These are phyloP conservation scores for Saccharomycopsis guyanensis DNA, from an alignment of 805 yeast genomes.

Conservation along the genomic window DNA sequence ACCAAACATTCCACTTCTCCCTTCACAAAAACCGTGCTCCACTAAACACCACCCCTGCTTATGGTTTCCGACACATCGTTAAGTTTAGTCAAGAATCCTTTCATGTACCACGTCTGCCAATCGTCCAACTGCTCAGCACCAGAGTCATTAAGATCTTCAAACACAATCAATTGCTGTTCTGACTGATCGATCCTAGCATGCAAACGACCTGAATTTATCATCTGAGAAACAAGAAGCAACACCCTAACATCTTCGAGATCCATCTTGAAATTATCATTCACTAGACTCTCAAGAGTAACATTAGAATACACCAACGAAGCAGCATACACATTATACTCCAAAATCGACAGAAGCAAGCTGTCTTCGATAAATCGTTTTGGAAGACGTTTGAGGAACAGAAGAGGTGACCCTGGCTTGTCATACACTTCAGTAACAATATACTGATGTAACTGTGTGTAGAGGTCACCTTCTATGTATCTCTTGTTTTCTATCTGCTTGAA, in stretches of 20 bases:
- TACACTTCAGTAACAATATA: too few relatives aligned
- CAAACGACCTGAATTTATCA: slow-evolving; percentile 9
- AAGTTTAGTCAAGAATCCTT: background rate
- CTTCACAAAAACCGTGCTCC: too few relatives aligned
- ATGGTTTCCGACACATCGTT: background rate
- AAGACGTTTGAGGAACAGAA: background rate
- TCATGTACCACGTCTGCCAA: slow-evolving; percentile 12
- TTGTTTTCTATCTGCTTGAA: background rate
- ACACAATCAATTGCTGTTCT: background rate
- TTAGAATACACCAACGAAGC: slow-evolving; percentile 5
- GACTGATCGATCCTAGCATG: slow-evolving; percentile 13
- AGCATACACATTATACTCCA: slow-evolving; percentile 11
- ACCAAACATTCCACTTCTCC: too few relatives aligned
- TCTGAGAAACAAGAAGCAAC: slow-evolving; percentile 2
- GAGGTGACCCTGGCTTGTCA: background rate
- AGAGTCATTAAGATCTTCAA: background rate
- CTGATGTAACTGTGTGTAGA: background rate
- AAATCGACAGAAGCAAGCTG: slow-evolving; percentile 8
- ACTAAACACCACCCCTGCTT: too few relatives aligned
- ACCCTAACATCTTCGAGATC: background rate
- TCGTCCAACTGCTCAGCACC: background rate
- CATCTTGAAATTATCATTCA: background rate
- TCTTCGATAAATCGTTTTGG: background rate
- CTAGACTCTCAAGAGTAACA: slow-evolving; percentile 1
- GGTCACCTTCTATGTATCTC: background rate